Base-by-base conservation (phyloP, 2,329 filamentous ascomycete species). In the Oidium heveae region DNA sequence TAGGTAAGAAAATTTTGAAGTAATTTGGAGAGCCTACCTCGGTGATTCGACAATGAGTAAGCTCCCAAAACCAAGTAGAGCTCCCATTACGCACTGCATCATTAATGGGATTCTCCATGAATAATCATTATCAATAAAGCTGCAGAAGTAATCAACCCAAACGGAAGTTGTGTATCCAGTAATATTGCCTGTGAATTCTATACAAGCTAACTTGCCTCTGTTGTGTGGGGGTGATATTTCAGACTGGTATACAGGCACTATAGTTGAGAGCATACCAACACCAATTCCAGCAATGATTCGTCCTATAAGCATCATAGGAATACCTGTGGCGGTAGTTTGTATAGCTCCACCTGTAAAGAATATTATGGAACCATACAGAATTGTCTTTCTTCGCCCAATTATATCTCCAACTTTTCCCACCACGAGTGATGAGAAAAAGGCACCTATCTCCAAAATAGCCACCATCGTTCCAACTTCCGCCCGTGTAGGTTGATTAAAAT, bases 111-210 rank as follows among this genome's bases (percentile, higher is more conserved):
- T 62, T 52, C 91, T 84, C 91, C 91, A 98, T 1, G 91, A 86
- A 70, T 82, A 75, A 66, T 96, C 73, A 62, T 73, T 85, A 58
- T 86, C 68, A 64, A 98, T 96, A 65, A 75, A 95, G 56, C 85
- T 91, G 68, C 88, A 95, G 63, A 91, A 89, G 69, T 96, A 98
- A 68, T 98, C 91, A 32, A 96, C 89, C 91, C 91, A 98, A 22
- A 96, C 89, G 61, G 89, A 96, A 54, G 86, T 87, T 55, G 89
- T 83, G 66, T 98, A 98, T 34, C 91, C 91, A 57, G 86, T 82
- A 59, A 98, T 94, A 68, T 98, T 98, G 54, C 91, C 91, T 0
- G 89, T 89, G 65, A 96, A 98, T 67, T 98, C 91, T 60, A 98
- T 96, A 67, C 91, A 96, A 24, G 89, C 91, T 58, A 98, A 74